Base-by-base conservation (phyloP, 2,329 filamentous ascomycete species). In the Penicillium palitans region DNA sequence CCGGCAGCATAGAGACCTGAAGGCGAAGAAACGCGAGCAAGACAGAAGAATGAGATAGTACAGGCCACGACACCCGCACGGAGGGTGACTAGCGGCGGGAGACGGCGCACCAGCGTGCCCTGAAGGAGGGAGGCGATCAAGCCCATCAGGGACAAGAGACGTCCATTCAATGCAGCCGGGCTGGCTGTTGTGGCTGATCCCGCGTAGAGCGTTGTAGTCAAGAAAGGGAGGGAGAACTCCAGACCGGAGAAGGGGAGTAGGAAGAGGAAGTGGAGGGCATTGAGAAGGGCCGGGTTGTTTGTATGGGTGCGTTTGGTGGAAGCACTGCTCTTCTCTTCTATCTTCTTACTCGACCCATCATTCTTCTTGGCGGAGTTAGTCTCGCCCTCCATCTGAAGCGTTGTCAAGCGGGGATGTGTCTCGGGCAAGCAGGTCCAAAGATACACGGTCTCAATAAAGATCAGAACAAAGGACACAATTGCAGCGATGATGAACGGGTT, bases 191-290 rank as follows among this genome's bases (percentile, higher is more conserved):
- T 66, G 4, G 54, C 55, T 12, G 83, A 85, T 72, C 95, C 96
- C 9, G 84, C 84, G 74, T 98, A 98, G 45, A 99, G 84, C 53
- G 96, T 93, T 69, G 95, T 96, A 0, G 93, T 98, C 86, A 99
- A 93, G 74, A 99, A 99, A 0, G 95, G 93, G 3, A 99, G 84
- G 0, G 92, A 96, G 75, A 96, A 98, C 73, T 99, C 95, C 89
- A 99, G 93, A 60, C 95, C 95, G 2, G 91, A 96, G 78, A 99
- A 99, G 77, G 96, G 96, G 13, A 99, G 86, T 59, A 99, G 87
- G 76, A 99, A 99, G 47, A 88, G 79, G 70, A 98, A 89, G 76
- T 99, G 95, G 0, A 91, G 87, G 1, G 88, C 78, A 72, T 97
- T 97, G 47, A 99, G 86, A 13, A 96, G 74, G 31, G 85, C 78